Base-by-base conservation (phyloP, 2,329 filamentous ascomycete genomes). In the Fusarium newnesense region DNA sequence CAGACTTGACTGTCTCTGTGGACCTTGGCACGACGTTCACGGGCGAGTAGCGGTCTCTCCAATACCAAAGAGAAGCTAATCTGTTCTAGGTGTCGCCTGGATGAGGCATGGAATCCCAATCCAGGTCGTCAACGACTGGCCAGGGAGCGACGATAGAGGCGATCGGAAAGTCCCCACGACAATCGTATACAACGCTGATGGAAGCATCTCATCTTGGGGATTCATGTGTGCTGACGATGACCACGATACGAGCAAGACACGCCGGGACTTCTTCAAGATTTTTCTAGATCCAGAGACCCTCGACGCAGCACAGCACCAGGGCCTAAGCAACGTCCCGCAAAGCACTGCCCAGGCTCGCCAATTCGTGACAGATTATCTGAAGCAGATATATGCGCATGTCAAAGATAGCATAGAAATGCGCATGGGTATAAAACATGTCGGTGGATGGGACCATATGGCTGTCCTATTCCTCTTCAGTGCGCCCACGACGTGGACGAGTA, bases 381-480 rank as follows among this genome's bases (percentile, higher is more conserved):
- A 76, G 4, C 81, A 85, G 64, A 79, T 89, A 39, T 89, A 89
- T 69, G 70, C 77, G 9, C 85, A 89, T 69, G 78, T 88, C 49
- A 85, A 85, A 61, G 83, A 85, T 42, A 83, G 81, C 1, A 81
- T 86, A 19, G 83, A 81, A 74, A 79, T 77, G 26, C 80, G 84
- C 52, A 80, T 82, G 9, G 84, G 84, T 0, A 79, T 80, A 32
- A 75, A 78, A 4, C 79, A 81, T 7, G 57, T 75, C 60, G 78
- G 79, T 4, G 83, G 84, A 16, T 88, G 86, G 86, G 75, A 74
- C n/a, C 77, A 76, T 43, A 82, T 87, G 60, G 79, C 79, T 0
- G 84, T 90, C 4, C 83, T 86, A 43, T 90, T 89, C 72, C 79
- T 89, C 13, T 90, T 90, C 78, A 87, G 85, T 50, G 87, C 89